A percentile compares a stretch with the other conserved stretches of the same genome.
Conservation (phyloP, 805 yeast genomes). For the Ogataea allantospora region DNA sequence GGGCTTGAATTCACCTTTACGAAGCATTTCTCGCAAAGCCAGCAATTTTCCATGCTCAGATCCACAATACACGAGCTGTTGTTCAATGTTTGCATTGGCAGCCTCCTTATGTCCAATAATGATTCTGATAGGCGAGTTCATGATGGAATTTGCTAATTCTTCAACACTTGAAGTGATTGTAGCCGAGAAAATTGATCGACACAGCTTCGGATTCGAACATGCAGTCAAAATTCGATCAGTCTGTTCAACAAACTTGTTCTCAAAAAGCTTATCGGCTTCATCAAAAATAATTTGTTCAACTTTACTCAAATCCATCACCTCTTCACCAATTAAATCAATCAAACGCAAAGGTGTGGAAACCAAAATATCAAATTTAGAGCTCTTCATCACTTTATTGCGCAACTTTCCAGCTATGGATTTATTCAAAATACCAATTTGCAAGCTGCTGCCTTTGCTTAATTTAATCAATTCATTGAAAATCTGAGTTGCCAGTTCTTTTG, state of each 20-base stretch:
- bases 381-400: slow-evolving; percentile 54
- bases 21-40: slow-evolving; percentile 86
- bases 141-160: slow-evolving; percentile 78
- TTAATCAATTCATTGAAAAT: slow-evolving; percentile 66
- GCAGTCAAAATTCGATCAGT: slow-evolving; percentile 77
- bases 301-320: slow-evolving; percentile 54
- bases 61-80: slow-evolving; percentile 81
- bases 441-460: slow-evolving; percentile 53
- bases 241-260: slow-evolving; percentile 82
- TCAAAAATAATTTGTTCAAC: slow-evolving; percentile 84
- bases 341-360: slow-evolving; percentile 88
- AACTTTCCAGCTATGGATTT: slow-evolving; percentile 71
- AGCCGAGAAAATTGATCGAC: slow-evolving; percentile 88
- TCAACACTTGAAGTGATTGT: slow-evolving; percentile 94
- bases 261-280: slow-evolving; percentile 94
- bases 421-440: slow-evolving; percentile 64
- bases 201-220: slow-evolving; percentile 49
- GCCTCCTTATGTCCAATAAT: slow-evolving; percentile 94
- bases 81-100: slow-evolving; percentile 81
- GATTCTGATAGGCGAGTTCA: slow-evolving; percentile 82
- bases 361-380: slow-evolving; percentile 70
- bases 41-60: slow-evolving; percentile 93
- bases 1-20: slow-evolving; percentile 82
- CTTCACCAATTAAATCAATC: slow-evolving; percentile 70
- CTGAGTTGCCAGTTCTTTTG: slow-evolving; percentile 90